Evolutionary conservation across 176 grass and related monocot species (phyloP).

Genomic region (Cymbopogon citratus): DNA sequence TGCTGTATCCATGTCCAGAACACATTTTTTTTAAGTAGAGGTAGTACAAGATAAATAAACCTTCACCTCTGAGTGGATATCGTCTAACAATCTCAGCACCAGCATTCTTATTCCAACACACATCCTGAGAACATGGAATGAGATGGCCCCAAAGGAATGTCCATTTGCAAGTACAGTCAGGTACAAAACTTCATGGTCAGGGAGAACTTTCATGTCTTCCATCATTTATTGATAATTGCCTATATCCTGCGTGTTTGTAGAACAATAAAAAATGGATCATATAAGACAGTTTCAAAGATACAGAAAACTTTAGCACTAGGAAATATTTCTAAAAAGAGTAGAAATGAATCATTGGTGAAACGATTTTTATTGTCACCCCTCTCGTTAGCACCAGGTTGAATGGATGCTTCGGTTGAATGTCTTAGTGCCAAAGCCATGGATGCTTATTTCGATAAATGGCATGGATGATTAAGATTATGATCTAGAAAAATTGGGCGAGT

Average conservation of each 20-base stretch:
- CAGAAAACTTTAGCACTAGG: too few species aligned
- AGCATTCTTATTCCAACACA: not conserved
- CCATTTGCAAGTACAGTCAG: not conserved
- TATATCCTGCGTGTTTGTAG: not conserved
- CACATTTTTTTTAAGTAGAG: not conserved
- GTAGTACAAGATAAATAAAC: not conserved
- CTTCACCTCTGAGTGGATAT: not conserved
- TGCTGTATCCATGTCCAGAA: too few species aligned
- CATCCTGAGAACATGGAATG: not conserved
- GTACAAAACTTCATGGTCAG: not conserved
- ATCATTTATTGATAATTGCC: not conserved
- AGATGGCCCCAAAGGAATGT: not conserved
- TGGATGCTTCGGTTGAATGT: not conserved
- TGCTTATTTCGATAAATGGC: too few species aligned
- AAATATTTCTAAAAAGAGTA: not conserved
- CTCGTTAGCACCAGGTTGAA: not conserved
- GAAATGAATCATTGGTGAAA: not conserved
- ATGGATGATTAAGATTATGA: too few species aligned
- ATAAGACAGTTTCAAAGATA: not conserved
- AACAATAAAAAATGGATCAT: not conserved
- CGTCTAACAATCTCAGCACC: not conserved
- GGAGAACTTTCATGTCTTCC: conserved; percentile 27
- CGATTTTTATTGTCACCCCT: too few species aligned
- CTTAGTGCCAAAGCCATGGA: not conserved
- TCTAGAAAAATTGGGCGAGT: not conserved